phyloP scores from a whole-genome alignment of 768 basidiomycete species.

The Boletus patriciae region DNA sequence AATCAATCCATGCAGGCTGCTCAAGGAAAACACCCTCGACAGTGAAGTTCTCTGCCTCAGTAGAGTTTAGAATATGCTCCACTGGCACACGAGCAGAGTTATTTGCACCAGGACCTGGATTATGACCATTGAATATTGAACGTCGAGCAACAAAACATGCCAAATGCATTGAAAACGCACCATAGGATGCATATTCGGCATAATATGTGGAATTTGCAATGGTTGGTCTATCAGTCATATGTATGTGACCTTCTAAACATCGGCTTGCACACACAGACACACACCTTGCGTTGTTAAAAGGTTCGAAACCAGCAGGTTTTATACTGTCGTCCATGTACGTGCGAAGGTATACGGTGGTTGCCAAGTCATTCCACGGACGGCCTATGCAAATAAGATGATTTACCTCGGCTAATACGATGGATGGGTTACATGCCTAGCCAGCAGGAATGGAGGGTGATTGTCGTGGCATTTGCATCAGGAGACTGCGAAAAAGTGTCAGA shows the following conservation, averaged over 20 bases:
- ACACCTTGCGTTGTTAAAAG: neutral
- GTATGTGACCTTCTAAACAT: constrained; percentile 31
- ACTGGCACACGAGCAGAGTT: constrained; percentile 43
- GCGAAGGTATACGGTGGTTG: neutral
- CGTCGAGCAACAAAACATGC: neutral
- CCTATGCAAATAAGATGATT: neutral
- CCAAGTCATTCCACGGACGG: neutral
- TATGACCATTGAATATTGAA: neutral
- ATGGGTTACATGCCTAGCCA: neutral
- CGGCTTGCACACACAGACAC: neutral
- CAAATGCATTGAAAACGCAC: constrained; percentile 26
- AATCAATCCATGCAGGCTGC: constrained; percentile 57
- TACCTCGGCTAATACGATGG: neutral
- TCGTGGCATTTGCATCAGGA: neutral
- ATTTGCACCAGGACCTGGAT: constrained; percentile 51
- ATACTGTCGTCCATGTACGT: neutral
- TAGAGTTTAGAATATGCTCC: constrained; percentile 42
- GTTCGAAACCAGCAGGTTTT: neutral
- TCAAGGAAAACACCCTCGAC: constrained; percentile 52
- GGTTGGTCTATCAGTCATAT: constrained; percentile 38
- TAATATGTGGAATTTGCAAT: constrained; percentile 56
- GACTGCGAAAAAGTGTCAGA: neutral
- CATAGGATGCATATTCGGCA: constrained; percentile 50
- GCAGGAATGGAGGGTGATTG: neutral
- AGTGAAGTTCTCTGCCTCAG: constrained; percentile 44